Evolutionary conservation across 1,139 yeast species (phyloP).

Genomic region (Magnusiomyces paraingens): DNA sequence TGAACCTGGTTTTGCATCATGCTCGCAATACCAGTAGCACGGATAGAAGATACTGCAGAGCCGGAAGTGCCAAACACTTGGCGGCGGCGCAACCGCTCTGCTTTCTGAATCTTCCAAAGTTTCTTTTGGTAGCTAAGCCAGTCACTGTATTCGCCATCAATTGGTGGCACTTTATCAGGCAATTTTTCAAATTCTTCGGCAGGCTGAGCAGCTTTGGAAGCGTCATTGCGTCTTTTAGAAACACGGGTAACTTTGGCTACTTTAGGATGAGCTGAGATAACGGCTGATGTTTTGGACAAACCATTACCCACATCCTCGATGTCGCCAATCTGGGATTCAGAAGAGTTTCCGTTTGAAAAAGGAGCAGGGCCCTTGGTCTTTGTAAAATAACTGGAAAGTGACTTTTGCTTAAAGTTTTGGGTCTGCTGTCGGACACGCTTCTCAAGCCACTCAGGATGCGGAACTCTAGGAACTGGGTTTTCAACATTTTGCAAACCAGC

Average conservation of each 20-base stretch:
- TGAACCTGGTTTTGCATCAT: constrained; percentile 76
- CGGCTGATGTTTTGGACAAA: constrained; percentile 19
- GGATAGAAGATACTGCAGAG: constrained; percentile 34
- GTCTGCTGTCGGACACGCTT: constrained; percentile 52
- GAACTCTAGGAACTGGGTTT: constrained; percentile 95
- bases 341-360: constrained; percentile 12
- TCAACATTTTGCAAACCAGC: constrained; percentile 86
- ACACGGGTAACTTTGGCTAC: constrained; percentile 19
- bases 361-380: constrained; percentile 28
- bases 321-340: constrained; percentile 41
- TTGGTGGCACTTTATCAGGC: constrained; percentile 45
- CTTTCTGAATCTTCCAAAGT: constrained; percentile 75
- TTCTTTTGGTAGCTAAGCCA: constrained; percentile 76
- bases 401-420: constrained; percentile 68
- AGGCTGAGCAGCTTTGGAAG: constrained; percentile 21
- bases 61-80: constrained; percentile 67
- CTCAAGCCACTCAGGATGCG: constrained; percentile 91
- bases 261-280: constrained; percentile 9
- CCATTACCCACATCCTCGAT: constrained; percentile 67
- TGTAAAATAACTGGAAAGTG: constrained; percentile 51
- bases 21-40: constrained; percentile 50
- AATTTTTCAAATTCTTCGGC: constrained; percentile 20
- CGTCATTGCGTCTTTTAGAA: constrained; percentile 19
- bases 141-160: constrained; percentile 64
- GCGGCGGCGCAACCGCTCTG: constrained; percentile 62